These are phyloP conservation scores for Onygenales sp. DNA, from an alignment of 2,329 filamentous ascomycete genomes.

Conservation along the genomic window DNA sequence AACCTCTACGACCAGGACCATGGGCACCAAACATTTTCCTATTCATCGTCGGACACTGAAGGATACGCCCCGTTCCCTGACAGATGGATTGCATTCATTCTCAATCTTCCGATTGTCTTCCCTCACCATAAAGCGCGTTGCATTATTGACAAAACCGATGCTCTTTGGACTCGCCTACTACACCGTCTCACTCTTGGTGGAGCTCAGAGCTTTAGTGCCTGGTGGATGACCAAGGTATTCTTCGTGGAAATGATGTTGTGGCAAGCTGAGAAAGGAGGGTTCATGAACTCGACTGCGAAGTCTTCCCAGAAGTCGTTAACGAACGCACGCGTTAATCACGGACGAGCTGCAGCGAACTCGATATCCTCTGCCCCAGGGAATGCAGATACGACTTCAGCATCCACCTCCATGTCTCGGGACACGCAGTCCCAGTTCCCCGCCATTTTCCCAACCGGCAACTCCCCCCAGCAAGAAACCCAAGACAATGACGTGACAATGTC, in stretches of 20 bases:
- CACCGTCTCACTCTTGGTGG: constrained; percentile 35
- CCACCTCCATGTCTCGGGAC: too few relatives aligned
- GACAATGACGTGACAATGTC: neutral
- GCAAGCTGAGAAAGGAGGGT: constrained; percentile 81
- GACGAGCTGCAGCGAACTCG: neutral
- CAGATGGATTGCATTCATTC: constrained; percentile 37
- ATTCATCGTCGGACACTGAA: constrained; percentile 26
- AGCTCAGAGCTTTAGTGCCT: constrained; percentile 38
- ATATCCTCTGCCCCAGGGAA: neutral
- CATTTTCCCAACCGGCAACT: neutral
- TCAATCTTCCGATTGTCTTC: constrained; percentile 31
- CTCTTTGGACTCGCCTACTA: constrained; percentile 35
- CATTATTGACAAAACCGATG: constrained; percentile 35
- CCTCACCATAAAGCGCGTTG: constrained; percentile 34
- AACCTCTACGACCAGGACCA: constrained; percentile 24
- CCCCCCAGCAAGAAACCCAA: neutral
- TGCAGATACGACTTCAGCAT: neutral
- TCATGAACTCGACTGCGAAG: constrained; percentile 51
- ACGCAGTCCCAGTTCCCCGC: neutral
- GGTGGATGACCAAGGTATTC: constrained; percentile 79
- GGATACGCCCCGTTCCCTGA: constrained; percentile 40
- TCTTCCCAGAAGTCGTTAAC: constrained; percentile 15
- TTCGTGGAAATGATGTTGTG: constrained; percentile 91
- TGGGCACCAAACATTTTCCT: constrained; percentile 24
- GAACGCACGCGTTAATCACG: neutral